Evolutionary conservation across 1,284 basidiomycete genomes (phyloP), one percentile per base, ranked within the genome.

Genomic region (Cutaneotrichosporon dermatis): DNA sequence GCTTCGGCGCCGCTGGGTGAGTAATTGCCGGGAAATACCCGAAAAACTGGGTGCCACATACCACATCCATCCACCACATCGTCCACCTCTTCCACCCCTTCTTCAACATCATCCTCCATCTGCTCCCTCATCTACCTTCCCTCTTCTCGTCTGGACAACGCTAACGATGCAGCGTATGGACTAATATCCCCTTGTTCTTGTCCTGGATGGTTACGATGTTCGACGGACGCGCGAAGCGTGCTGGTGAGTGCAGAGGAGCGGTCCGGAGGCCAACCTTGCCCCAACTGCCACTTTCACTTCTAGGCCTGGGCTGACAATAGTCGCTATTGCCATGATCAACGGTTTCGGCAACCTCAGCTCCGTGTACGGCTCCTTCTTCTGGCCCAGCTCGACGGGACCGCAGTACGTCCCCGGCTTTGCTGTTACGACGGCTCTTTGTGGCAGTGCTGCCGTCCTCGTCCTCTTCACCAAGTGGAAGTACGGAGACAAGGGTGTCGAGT

Each of bases 371-470:
- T 65, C 67, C 25, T 67, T 67, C 57, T 63, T 69, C 48, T 69
- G 67, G 67, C 67, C 66, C 6, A 35, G 51, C 13, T 42, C 54
- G 13, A 42, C 35, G 35, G 66, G 57, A 2, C 67, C 67, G 3
- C 16, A 39, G 34, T 69, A 64, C 50, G 46, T 53, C 37, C 53
- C 51, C 4, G 67, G 67, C 33, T 64, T 66, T 41, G 62, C 58
- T 6, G 63, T 72, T 51, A 72, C 72, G 0, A 72, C 69, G 9
- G 64, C 64, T 8, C 51, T 75, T 10, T 64, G 73, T 51, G 70
- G 62, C 33, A 33, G 64, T 25, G 67, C 66, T 6, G 68, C 58
- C 1, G n/a, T 68, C 6, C 58, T 70, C 51, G 62, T 63, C 2
- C 16, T 63, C 8, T 13, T 63, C 44, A 51, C 68, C 51, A 69